These are phyloP conservation scores for Naematelia encephala DNA, from an alignment of 768 basidiomycete species.

Conservation along the genomic window DNA sequence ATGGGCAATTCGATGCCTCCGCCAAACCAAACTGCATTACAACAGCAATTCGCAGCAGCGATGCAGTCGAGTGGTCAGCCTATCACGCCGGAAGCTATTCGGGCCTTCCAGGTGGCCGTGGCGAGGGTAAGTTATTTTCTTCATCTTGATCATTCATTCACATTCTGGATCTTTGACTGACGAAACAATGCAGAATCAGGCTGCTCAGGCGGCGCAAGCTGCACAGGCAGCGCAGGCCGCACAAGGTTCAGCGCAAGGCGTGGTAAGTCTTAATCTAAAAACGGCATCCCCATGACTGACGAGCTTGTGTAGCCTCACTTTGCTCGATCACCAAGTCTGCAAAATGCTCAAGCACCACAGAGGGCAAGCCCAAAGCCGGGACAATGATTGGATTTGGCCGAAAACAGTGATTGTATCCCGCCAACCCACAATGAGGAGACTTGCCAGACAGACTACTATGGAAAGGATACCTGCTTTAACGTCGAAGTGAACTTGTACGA, in stretches of 20 bases:
- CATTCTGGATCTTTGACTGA: neutral
- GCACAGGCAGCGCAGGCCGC: conserved; percentile 9
- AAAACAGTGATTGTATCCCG: too few relatives aligned
- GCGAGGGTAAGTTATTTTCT: neutral
- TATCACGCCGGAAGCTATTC: conserved; percentile 33
- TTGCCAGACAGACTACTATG: neutral
- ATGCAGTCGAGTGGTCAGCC: conserved; percentile 29
- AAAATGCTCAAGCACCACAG: conserved; percentile 7
- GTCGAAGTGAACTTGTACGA: neutral
- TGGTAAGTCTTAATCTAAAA: conserved; percentile 11
- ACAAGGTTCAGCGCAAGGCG: conserved; percentile 23
- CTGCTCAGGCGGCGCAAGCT: neutral
- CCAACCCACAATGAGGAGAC: too few relatives aligned
- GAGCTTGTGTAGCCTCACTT: conserved; percentile 21
- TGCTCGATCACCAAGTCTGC: conserved; percentile 30
- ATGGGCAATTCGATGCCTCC: conserved; percentile 4
- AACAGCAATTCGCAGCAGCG: conserved; percentile 23
- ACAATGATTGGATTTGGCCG: too few relatives aligned
- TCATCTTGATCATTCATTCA: neutral
- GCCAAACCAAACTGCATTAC: conserved; percentile 19
- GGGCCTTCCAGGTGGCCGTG: conserved; percentile 13
- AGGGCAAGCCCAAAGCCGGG: neutral
- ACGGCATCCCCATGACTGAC: conserved; percentile 14
- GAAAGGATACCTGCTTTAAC: too few relatives aligned
- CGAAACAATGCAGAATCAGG: neutral